Evolutionary conservation across 805 yeast genomes (phyloP), one percentile per base, ranked within the genome.

Genomic region (Saccharomycopsis sp.): DNA sequence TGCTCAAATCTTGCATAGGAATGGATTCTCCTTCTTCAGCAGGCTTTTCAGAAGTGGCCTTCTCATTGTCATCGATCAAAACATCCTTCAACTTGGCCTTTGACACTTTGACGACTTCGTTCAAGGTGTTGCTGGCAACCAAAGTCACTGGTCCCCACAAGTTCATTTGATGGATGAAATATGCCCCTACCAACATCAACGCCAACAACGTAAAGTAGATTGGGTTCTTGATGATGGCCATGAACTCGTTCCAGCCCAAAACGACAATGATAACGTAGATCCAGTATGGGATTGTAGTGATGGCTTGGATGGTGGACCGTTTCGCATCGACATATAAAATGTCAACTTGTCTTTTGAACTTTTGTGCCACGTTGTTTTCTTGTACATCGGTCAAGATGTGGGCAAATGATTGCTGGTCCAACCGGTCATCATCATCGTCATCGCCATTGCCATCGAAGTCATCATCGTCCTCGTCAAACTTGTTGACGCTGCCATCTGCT

Each of bases 231-330:
- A 92, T 55, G 13, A 92, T 74, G 7, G 92, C 80, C 81, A 87
- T 73, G 50, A 92, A 80, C 65, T 92, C 96, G 59, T 88, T 88
- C 96, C 96, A 92, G 7, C 98, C 98, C 17, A 92, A 65, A 3
- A 83, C 76, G 2, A 81, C 58, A 18, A 92, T 63, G 10, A 89
- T 54, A 8, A 75, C 62, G 61, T 85, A 87, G 43, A 92, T 75
- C 65, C 80, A 92, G 49, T 77, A 65, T 3, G 98, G 98, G 43
- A 92, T 80, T 44, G 80, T 77, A 0, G 95, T 75, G 9, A 77
- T 72, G 36, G 80, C 78, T 48, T 78, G 80, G 35, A 87, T 71
- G 39, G 84, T 77, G 2, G 95, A 82, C 50, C 96, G 74, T 59
- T 84, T 88, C 15, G 96, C 87, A 53, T 88, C 96, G 36, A 89